Conservation (phyloP, 1,284 basidiomycete species). For the Cutaneotrichosporon cavernicola region DNA sequence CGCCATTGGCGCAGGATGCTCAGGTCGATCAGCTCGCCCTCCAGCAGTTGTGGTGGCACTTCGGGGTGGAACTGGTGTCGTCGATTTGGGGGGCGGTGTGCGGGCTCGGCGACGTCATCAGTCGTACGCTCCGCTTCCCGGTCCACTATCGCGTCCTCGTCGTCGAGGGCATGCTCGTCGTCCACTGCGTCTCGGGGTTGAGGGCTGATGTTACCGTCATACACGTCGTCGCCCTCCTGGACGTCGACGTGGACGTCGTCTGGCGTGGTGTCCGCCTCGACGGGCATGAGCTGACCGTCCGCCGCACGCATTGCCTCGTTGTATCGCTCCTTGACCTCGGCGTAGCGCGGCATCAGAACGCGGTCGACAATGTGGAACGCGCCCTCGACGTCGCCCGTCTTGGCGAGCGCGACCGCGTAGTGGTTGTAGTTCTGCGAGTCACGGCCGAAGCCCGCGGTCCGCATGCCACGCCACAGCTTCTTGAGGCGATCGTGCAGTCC, state of each 20-base stretch:
- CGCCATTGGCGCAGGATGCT: slow-evolving; percentile 39
- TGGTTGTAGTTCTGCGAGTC: slow-evolving; percentile 94
- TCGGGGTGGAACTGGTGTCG: slow-evolving; percentile 24
- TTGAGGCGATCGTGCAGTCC: slow-evolving; percentile 67
- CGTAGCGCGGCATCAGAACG: slow-evolving; percentile 68
- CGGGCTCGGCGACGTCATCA: slow-evolving; percentile 20
- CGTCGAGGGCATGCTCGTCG: neutral
- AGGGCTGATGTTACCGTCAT: neutral
- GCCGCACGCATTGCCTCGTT: slow-evolving; percentile 28
- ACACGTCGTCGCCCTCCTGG: slow-evolving; percentile 11
- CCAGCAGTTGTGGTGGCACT: neutral
- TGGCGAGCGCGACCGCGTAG: slow-evolving; percentile 69
- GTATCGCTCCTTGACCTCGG: slow-evolving; percentile 33
- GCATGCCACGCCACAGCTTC: slow-evolving; percentile 66
- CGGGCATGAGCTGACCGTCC: slow-evolving; percentile 45
- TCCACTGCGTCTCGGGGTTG: neutral
- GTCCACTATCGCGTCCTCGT: neutral
- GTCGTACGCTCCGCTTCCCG: neutral
- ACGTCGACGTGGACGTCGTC: slow-evolving; percentile 15
- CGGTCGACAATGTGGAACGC: slow-evolving; percentile 81
- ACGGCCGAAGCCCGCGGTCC: slow-evolving; percentile 71
- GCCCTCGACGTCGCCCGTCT: slow-evolving; percentile 73
- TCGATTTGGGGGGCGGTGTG: slow-evolving; percentile 35
- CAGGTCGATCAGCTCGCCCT: slow-evolving; percentile 13
- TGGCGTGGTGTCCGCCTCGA: slow-evolving; percentile 43